These are phyloP conservation scores for Pontederia crassipes DNA, from an alignment of 176 grass and related monocot genomes.

Conservation along the genomic window DNA sequence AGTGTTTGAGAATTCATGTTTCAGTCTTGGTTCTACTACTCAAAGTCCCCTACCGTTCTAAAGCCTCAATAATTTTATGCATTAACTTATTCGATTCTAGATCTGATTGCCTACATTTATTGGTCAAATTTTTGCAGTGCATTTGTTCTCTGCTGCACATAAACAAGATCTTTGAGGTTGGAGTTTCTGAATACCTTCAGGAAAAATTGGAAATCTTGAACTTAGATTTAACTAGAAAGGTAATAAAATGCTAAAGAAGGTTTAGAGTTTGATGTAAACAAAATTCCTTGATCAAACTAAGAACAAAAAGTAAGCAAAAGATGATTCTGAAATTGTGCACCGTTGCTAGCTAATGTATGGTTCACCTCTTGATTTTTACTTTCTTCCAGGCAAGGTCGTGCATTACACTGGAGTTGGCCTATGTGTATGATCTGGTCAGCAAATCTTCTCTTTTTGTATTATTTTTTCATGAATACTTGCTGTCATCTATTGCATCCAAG, in stretches of 20 bases:
- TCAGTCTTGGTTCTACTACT: no score
- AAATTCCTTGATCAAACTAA: background rate
- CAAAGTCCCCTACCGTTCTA: no score
- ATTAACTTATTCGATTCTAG: no score
- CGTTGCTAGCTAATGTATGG: no score
- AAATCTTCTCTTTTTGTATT: slow-evolving; percentile 7
- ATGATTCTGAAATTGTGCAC: no score
- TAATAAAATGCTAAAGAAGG: slow-evolving; percentile 10
- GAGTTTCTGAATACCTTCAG: slow-evolving; percentile 77
- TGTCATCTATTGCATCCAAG: no score
- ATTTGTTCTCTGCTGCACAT: slow-evolving; percentile 83
- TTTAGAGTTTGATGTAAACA: background rate
- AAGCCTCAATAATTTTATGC: no score
- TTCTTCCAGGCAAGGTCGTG: slow-evolving; percentile 78
- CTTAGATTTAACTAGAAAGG: slow-evolving; percentile 69
- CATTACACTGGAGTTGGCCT: slow-evolving; percentile 75
- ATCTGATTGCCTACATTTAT: background rate
- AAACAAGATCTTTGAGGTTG: slow-evolving; percentile 95
- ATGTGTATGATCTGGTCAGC: slow-evolving; percentile 85
- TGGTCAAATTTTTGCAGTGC: slow-evolving; percentile 39
- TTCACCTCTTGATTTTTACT: slow-evolving; percentile 13
- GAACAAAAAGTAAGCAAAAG: slow-evolving; percentile 12
- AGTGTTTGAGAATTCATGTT: no score
- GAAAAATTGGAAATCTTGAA: slow-evolving; percentile 63
- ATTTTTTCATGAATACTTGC: background rate